phyloP scores from a whole-genome alignment of 352 stramenopile species.

The Phytophthora brassicae region DNA sequence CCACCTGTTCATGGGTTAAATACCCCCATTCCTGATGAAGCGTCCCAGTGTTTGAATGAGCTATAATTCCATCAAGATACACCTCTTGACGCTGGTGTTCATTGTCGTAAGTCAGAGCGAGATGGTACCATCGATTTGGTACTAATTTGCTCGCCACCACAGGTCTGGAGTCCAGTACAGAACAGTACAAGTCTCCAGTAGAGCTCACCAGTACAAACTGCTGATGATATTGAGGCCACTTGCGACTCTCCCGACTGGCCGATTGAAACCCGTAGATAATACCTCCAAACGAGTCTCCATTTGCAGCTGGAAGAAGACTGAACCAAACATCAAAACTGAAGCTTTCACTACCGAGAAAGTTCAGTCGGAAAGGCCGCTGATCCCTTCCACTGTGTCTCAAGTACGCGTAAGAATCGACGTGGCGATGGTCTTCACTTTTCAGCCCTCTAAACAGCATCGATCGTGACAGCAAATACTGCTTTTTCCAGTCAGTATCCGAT shows the following conservation, averaged over 20 bases:
- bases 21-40: constrained; percentile 19
- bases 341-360: constrained; percentile 2
- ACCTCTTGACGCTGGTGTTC: constrained; percentile 23
- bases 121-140: constrained; percentile 38
- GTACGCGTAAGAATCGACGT: constrained; percentile 18
- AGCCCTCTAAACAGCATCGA: constrained; percentile 18
- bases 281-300: constrained; percentile 19
- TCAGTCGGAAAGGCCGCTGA: background rate
- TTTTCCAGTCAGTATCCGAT: background rate
- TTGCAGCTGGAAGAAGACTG: constrained; percentile 22
- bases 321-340: constrained; percentile 32
- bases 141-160: constrained; percentile 25
- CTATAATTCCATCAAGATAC: constrained; percentile 27
- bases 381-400: background rate
- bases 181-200: constrained; percentile 34
- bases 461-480: constrained; percentile 15
- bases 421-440: background rate
- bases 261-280: constrained; percentile 36
- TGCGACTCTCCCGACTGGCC: constrained; percentile 1
- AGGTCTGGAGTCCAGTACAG: constrained; percentile 25
- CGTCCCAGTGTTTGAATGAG: constrained; percentile 3
- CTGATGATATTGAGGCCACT: constrained; percentile 29
- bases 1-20: constrained; percentile 32
- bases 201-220: constrained; percentile 32
- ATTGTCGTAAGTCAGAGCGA: constrained; percentile 30